phyloP scores from a whole-genome alignment of 768 basidiomycete genomes.

The Leccinum broughii region DNA sequence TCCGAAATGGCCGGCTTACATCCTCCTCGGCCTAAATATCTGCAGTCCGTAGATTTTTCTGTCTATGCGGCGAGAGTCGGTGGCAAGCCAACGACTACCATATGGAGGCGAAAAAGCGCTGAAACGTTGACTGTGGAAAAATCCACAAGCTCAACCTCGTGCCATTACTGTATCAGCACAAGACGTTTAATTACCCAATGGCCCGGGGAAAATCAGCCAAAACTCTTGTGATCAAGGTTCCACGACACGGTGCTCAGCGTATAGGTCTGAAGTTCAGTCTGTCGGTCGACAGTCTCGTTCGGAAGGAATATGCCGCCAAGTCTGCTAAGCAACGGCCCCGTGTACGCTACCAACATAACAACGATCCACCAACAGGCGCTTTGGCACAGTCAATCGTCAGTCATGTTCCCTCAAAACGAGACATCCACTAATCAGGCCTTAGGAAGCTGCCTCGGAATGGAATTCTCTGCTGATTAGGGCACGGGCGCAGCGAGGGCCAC shows the following conservation, averaged over 20 bases:
- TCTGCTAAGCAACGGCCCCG: slow-evolving; percentile 42
- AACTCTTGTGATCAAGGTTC: slow-evolving; percentile 63
- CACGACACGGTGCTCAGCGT: slow-evolving; percentile 73
- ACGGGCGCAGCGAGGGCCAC: slow-evolving; percentile 78
- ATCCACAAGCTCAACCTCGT: background rate
- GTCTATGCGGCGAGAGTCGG: background rate
- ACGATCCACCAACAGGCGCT: slow-evolving; percentile 43
- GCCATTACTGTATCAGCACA: background rate
- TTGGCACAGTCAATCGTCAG: slow-evolving; percentile 68
- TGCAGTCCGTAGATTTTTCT: background rate
- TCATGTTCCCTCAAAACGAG: slow-evolving; percentile 12
- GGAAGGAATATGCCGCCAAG: slow-evolving; percentile 46
- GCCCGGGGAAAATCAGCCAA: slow-evolving; percentile 50
- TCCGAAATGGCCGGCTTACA: slow-evolving; percentile 2
- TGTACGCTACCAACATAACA: slow-evolving; percentile 53
- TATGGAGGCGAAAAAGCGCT: slow-evolving; percentile 9
- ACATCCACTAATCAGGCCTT: slow-evolving; percentile 1
- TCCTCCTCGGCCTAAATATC: background rate
- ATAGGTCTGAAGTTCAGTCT: slow-evolving; percentile 62
- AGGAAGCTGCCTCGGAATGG: slow-evolving; percentile 85
- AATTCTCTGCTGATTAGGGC: slow-evolving; percentile 78
- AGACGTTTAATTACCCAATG: slow-evolving; percentile 17
- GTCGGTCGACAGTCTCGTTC: slow-evolving; percentile 58
- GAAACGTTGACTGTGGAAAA: background rate
- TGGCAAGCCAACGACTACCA: slow-evolving; percentile 6